Evolutionary conservation across 2,329 filamentous ascomycete genomes (phyloP).

Genomic region (Exophiala aquamarina): DNA sequence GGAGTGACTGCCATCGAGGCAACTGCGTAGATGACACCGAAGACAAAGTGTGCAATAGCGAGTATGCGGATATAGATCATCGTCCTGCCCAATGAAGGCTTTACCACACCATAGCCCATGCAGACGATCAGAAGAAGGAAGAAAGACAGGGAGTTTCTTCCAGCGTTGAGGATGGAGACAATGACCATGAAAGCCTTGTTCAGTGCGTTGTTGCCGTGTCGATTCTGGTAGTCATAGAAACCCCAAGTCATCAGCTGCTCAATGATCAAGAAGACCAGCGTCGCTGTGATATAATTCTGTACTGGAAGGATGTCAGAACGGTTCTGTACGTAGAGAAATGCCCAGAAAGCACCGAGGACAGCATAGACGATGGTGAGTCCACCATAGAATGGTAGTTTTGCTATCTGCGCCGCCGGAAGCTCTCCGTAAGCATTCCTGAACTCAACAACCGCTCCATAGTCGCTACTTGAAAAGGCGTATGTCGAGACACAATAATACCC

Average conservation of each 20-base stretch:
- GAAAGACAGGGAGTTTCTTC: constrained; percentile 95
- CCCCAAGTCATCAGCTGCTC: constrained; percentile 99
- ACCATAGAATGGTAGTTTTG: constrained; percentile 96
- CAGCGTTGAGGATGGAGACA: constrained; percentile 90
- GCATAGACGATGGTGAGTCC: constrained; percentile 92
- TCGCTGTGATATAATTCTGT: constrained; percentile 98
- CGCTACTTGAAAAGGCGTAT: constrained; percentile 63
- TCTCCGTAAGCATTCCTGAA: constrained; percentile 97
- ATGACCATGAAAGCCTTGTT: constrained; percentile 85
- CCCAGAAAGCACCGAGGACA: constrained; percentile 84
- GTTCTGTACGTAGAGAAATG: constrained; percentile 92
- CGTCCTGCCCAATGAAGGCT: constrained; percentile 82
- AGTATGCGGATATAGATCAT: constrained; percentile 94
- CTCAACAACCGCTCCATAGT: constrained; percentile 80
- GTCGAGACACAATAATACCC: constrained; percentile 95
- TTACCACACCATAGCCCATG: constrained; percentile 99
- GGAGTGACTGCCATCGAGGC: constrained; percentile 86
- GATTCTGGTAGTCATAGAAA: constrained; percentile 96
- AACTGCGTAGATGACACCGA: constrained; percentile 82
- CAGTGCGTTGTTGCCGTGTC: constrained; percentile 77
- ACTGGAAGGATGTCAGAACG: constrained; percentile 92
- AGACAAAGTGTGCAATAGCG: constrained; percentile 89
- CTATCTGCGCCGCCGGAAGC: constrained; percentile 90
- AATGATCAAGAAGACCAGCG: constrained; percentile 86
- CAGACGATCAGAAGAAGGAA: constrained; percentile 97